phyloP scores from a whole-genome alignment of 2,329 filamentous ascomycete genomes.

The Talaromyces sp. region DNA sequence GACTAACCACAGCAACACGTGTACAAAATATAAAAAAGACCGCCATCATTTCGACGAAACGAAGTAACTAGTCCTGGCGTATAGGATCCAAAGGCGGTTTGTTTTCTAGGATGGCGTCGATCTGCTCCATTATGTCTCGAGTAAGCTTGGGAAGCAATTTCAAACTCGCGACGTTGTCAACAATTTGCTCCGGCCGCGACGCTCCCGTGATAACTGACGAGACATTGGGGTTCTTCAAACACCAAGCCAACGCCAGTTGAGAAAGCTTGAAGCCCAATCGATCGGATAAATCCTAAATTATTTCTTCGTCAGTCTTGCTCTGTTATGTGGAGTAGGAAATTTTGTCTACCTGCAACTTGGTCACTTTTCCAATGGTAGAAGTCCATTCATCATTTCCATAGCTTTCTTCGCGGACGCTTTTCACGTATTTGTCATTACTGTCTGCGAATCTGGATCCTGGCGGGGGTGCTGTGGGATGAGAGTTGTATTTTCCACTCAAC shows the following conservation, averaged over 20 bases:
- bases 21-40: background rate
- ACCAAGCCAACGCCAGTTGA: slow-evolving; percentile 58
- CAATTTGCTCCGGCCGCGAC: slow-evolving; percentile 43
- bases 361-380: slow-evolving; percentile 53
- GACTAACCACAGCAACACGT: no score
- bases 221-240: slow-evolving; percentile 57
- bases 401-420: slow-evolving; percentile 58
- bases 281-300: slow-evolving; percentile 25
- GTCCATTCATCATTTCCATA: slow-evolving; percentile 46
- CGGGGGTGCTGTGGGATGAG: slow-evolving; percentile 24
- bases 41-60: background rate
- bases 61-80: background rate
- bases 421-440: slow-evolving; percentile 52
- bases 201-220: slow-evolving; percentile 42
- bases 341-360: slow-evolving; percentile 37
- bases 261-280: slow-evolving; percentile 55
- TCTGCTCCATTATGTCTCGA: slow-evolving; percentile 16
- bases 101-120: slow-evolving; percentile 12
- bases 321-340: background rate
- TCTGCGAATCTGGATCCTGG: slow-evolving; percentile 55
- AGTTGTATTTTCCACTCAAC: slow-evolving; percentile 64
- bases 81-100: slow-evolving; percentile 3
- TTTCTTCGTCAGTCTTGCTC: background rate
- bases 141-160: slow-evolving; percentile 17
- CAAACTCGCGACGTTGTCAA: slow-evolving; percentile 38